A percentile compares a stretch with the other conserved stretches of the same genome.
These are phyloP conservation scores for Mariannaea elegans DNA, from an alignment of 2,329 filamentous ascomycete genomes.

Conservation along the genomic window DNA sequence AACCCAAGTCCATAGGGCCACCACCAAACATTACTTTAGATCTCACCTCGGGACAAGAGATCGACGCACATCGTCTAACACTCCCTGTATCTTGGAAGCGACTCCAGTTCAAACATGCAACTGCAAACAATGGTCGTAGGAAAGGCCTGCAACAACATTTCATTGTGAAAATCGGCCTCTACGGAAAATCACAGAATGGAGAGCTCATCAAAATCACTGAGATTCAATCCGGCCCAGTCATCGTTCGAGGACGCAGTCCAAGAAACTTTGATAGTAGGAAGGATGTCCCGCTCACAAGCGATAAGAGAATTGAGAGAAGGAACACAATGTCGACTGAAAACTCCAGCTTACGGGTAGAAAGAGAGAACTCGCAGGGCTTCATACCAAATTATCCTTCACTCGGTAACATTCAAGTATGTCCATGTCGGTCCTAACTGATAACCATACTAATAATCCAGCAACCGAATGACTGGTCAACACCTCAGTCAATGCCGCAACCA, in stretches of 20 bases:
- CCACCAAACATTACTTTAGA: slow-evolving; percentile 66
- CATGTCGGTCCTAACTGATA: not conserved
- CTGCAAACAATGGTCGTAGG: slow-evolving; percentile 91
- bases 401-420: slow-evolving; percentile 47
- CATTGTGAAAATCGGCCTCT: slow-evolving; percentile 83
- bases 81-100: slow-evolving; percentile 93
- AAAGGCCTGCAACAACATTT: slow-evolving; percentile 98
- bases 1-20: slow-evolving; percentile 57
- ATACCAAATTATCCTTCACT: slow-evolving; percentile 45
- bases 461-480: slow-evolving; percentile 56
- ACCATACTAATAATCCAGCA: slow-evolving; percentile 39
- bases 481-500: slow-evolving; percentile 47
- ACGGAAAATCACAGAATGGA: slow-evolving; percentile 75
- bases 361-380: slow-evolving; percentile 42
- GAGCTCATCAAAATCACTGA: slow-evolving; percentile 81
- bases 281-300: slow-evolving; percentile 76
- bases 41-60: slow-evolving; percentile 67
- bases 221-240: slow-evolving; percentile 90
- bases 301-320: slow-evolving; percentile 58
- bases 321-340: slow-evolving; percentile 50
- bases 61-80: slow-evolving; percentile 81
- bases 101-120: slow-evolving; percentile 94
- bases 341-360: slow-evolving; percentile 45
- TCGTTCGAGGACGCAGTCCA: slow-evolving; percentile 90
- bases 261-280: slow-evolving; percentile 94